Percentiles rank a stretch among this genome's conserved stretches.
These are phyloP conservation scores for Rhodotorula diobovata DNA, from an alignment of 768 basidiomycete genomes.

Conservation along the genomic window DNA sequence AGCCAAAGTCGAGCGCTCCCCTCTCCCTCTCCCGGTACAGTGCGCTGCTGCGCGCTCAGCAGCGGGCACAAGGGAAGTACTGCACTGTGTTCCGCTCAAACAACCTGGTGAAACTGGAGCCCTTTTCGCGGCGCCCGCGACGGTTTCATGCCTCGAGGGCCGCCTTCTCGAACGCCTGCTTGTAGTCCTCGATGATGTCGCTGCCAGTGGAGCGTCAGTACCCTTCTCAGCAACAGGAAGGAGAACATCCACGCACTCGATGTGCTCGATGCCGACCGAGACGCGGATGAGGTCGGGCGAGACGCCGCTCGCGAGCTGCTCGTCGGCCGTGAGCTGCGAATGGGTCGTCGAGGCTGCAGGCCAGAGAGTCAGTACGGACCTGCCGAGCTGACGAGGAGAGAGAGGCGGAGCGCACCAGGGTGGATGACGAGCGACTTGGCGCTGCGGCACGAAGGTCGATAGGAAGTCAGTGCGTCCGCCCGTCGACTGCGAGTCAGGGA, in stretches of 20 bases:
- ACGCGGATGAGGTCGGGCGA: constrained; percentile 67
- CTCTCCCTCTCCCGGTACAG: too few species aligned
- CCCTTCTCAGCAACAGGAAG: neutral
- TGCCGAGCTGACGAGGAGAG: neutral
- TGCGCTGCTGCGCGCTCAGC: too few species aligned
- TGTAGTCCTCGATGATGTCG: constrained; percentile 54
- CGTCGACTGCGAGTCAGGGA: too few species aligned
- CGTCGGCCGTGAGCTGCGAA: constrained; percentile 60
- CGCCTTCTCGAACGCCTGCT: constrained; percentile 47
- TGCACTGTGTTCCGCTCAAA: neutral
- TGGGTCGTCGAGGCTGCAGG: constrained; percentile 64
- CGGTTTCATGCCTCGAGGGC: neutral
- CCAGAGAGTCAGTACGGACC: constrained; percentile 52
- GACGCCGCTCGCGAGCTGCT: constrained; percentile 50
- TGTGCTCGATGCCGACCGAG: constrained; percentile 43
- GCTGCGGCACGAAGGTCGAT: neutral
- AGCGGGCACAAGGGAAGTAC: neutral
- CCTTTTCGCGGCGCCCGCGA: neutral
- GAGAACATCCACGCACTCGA: constrained; percentile 12
- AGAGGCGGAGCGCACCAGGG: neutral
- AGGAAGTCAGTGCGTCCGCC: neutral
- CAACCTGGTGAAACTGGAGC: too few species aligned
- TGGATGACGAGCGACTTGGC: constrained; percentile 70
- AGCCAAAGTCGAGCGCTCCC: too few species aligned
- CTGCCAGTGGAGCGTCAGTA: constrained; percentile 10